Base-by-base conservation (phyloP, 2,329 filamentous ascomycete genomes). In the Boeremia lycopersici region DNA sequence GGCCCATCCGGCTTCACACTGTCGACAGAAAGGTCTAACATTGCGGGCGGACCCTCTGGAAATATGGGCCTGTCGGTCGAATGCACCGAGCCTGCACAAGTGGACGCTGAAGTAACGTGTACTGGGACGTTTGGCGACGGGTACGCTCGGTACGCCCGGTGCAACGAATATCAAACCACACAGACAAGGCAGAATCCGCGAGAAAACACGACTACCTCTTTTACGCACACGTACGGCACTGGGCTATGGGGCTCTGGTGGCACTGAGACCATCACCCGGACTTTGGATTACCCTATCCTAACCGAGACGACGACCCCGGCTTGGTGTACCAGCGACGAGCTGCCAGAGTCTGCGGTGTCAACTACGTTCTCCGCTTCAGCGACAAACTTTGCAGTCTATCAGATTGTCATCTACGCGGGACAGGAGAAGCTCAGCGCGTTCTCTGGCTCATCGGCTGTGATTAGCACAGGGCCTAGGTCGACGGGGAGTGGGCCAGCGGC, bases 371-470 rank as follows among this genome's bases (percentile, higher is more conserved):
- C 40, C 2, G 31, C 38, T 3, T 13, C 34, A 6, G 41, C 30
- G 2, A 25, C 28, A n/a, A 25, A 40, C 7, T 48, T 49, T 15
- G 52, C 45, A 0, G 35, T 45, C 8, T 55, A 49, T 17, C 45
- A 55, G 23, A 43, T 55, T 42, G 45, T 55, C 6, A 39, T 55
- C 5, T 45, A 43, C 8, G 52, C 52, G 7, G 52, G 52, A 6
- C 40, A 55, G 46, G 52, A 55, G 30, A 55, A 49, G 26, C 13
- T 55, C 29, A 53, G 50, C 13, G 44, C 39, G 34, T 47, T 31
- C 17, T 53, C 50, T 4, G 25, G 42, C n/a, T 13, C 42, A 15
- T 23, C 36, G 0, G 30, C 33, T 5, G 41, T 19, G 6, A 26
- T 23, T 8, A 43, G 38, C 34, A 48, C 50, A 4, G 33, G n/a